These are phyloP conservation scores for Talaromyces sp. DNA, from an alignment of 2,329 filamentous ascomycete genomes.

Conservation along the genomic window DNA sequence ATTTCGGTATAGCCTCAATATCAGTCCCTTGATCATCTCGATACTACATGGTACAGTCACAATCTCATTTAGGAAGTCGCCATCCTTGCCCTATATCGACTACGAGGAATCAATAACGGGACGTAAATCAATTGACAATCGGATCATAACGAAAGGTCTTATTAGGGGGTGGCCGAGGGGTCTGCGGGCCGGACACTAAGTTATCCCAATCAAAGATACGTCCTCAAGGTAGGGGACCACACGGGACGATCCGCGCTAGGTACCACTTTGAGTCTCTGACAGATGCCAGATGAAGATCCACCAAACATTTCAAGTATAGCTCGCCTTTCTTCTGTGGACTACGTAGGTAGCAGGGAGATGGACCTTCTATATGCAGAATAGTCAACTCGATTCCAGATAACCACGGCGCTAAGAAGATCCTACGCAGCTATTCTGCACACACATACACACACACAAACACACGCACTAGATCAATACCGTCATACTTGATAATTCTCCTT, in stretches of 20 bases:
- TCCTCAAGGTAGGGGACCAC: not conserved
- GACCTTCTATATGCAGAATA: not conserved
- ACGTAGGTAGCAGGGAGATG: not conserved
- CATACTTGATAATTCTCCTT: not conserved
- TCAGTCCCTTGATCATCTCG: not conserved
- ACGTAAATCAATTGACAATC: not conserved
- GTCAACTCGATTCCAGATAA: too few species aligned
- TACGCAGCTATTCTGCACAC: too few species aligned
- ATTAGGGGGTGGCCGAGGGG: not conserved
- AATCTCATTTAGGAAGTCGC: not conserved
- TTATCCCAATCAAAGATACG: too few species aligned
- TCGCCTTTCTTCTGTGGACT: too few species aligned
- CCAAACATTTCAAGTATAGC: too few species aligned
- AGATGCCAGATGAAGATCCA: not conserved
- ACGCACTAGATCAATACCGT: too few species aligned
- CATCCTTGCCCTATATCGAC: not conserved
- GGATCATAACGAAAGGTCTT: not conserved
- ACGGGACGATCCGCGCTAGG: not conserved
- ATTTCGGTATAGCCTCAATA: not conserved
- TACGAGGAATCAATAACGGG: not conserved
- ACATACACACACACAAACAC: too few species aligned
- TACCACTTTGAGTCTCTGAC: not conserved
- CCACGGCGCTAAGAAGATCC: too few species aligned
- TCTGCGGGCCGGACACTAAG: too few species aligned
- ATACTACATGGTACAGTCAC: not conserved